Evolutionary conservation across 2,329 filamentous ascomycete species (phyloP).

Genomic region (Aspergillus ustus): DNA sequence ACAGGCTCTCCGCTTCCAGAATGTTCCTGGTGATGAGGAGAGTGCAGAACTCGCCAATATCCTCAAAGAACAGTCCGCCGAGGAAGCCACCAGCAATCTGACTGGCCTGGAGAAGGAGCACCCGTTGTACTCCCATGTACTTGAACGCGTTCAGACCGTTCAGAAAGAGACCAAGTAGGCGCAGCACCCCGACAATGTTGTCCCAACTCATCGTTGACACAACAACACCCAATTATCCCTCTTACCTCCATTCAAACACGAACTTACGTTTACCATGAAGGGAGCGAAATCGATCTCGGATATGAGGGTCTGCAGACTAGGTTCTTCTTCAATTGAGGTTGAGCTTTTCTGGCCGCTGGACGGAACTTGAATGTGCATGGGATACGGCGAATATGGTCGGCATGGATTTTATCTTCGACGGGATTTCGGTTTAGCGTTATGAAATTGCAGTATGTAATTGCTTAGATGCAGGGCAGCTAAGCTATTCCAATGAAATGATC

Average conservation of each 20-base stretch:
- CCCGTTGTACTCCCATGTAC: conserved; percentile 75
- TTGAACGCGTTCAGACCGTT: conserved; percentile 80
- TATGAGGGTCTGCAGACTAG: conserved; percentile 27
- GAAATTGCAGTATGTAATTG: conserved; percentile 21
- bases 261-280: conserved; percentile 25
- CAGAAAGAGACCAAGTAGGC: conserved; percentile 58
- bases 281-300: conserved; percentile 34
- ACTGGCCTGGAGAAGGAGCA: conserved; percentile 79
- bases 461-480: conserved; percentile 27
- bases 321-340: conserved; percentile 24
- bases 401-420: conserved; percentile 31
- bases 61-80: conserved; percentile 73
- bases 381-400: conserved; percentile 38
- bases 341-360: conserved; percentile 31
- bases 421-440: conserved; percentile 28
- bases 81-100: conserved; percentile 77
- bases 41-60: conserved; percentile 83
- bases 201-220: conserved; percentile 5
- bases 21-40: conserved; percentile 90
- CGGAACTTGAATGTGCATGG: conserved; percentile 34
- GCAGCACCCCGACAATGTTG: conserved; percentile 17
- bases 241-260: conserved; percentile 17
- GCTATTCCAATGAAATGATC: conserved; percentile 21
- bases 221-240: conserved; percentile 5
- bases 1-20: conserved; percentile 94